A percentile compares a stretch with the other conserved stretches of the same genome.
phyloP scores from a whole-genome alignment of 2,329 filamentous ascomycete genomes.

The Stachybotrys chartarum region DNA sequence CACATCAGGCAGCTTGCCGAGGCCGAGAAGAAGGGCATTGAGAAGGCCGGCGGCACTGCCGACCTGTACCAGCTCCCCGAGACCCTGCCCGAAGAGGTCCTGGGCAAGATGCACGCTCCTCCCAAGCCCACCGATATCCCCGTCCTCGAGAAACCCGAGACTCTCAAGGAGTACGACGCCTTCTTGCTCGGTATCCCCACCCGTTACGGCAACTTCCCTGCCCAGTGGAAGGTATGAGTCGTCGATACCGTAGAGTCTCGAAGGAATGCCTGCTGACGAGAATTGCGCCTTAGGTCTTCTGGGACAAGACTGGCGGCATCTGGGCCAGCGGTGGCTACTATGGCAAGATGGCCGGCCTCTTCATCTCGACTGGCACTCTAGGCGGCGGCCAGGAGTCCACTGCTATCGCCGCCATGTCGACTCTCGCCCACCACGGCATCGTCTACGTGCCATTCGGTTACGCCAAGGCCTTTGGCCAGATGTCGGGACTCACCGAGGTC shows the following conservation, averaged over 20 bases:
- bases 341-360: slow-evolving; percentile 88
- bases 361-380: slow-evolving; percentile 75
- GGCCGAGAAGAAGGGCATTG: slow-evolving; percentile 85
- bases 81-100: slow-evolving; percentile 77
- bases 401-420: slow-evolving; percentile 72
- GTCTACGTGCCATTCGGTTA: slow-evolving; percentile 96
- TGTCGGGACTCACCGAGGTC: slow-evolving; percentile 69
- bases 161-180: slow-evolving; percentile 71
- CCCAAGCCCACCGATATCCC: slow-evolving; percentile 63
- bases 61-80: slow-evolving; percentile 85
- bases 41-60: slow-evolving; percentile 74
- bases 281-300: slow-evolving; percentile 48
- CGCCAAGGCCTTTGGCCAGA: slow-evolving; percentile 64
- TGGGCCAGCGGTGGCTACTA: slow-evolving; percentile 71
- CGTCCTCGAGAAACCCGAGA: slow-evolving; percentile 48
- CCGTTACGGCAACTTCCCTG: slow-evolving; percentile 93
- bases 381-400: slow-evolving; percentile 95
- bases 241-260: not conserved
- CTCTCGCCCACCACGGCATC: slow-evolving; percentile 86
- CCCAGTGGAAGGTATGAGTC: slow-evolving; percentile 69
- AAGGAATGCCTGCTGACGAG: too few relatives aligned
- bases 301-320: slow-evolving; percentile 82
- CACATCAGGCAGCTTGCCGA: slow-evolving; percentile 79
- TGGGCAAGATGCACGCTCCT: slow-evolving; percentile 86
- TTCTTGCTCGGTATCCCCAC: slow-evolving; percentile 94